Percentiles rank a stretch among this genome's conserved stretches.
Conservation (phyloP, 2,329 filamentous ascomycete genomes). For the Trichophyton benhamiae region DNA sequence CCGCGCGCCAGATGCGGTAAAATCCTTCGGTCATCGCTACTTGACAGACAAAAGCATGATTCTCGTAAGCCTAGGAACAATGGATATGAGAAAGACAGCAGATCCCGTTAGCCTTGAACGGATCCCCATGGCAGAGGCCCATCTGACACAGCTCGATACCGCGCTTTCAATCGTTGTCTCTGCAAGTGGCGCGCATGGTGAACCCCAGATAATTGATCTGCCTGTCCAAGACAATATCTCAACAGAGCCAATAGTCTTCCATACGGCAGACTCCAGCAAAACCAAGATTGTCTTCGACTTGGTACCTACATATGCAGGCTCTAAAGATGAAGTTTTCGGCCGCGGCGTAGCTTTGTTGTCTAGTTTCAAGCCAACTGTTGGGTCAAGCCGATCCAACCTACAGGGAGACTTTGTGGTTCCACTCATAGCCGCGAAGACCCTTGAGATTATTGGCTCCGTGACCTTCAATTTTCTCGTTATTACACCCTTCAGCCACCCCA, state of each 20-base stretch:
- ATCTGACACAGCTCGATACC: constrained; percentile 87
- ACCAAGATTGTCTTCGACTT: constrained; percentile 91
- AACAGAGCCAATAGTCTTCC: constrained; percentile 88
- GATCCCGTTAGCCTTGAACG: constrained; percentile 76
- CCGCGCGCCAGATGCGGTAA: constrained; percentile 62
- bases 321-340: constrained; percentile 68
- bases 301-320: constrained; percentile 83
- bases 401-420: constrained; percentile 89
- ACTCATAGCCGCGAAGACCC: constrained; percentile 64
- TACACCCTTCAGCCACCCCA: constrained; percentile 84
- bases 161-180: constrained; percentile 84
- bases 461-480: constrained; percentile 97
- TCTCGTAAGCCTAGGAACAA: constrained; percentile 81
- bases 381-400: constrained; percentile 75
- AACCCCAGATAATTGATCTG: constrained; percentile 79
- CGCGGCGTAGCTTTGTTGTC: constrained; percentile 80
- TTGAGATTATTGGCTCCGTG: constrained; percentile 86
- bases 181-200: constrained; percentile 70
- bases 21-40: constrained; percentile 93
- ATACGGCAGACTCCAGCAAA: constrained; percentile 60
- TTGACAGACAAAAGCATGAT: constrained; percentile 80
- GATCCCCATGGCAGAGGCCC: constrained; percentile 75
- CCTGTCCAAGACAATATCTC: constrained; percentile 88
- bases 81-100: constrained; percentile 76
- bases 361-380: constrained; percentile 69